These are phyloP conservation scores for Hymenoscyphus scutula DNA, from an alignment of 2,329 filamentous ascomycete species.

Conservation along the genomic window DNA sequence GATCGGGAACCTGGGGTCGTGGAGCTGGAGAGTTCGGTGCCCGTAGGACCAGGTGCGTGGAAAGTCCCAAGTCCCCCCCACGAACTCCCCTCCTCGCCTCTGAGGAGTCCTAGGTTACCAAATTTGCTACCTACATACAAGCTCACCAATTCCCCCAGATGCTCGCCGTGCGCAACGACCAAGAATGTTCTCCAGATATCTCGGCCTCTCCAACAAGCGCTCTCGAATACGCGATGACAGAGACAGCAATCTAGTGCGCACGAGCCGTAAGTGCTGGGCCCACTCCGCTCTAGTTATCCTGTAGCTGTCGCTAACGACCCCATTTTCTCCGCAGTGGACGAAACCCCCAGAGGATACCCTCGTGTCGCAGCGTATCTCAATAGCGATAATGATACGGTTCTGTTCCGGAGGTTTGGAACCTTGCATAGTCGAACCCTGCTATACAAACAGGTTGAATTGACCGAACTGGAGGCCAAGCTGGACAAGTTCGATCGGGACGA, in stretches of 20 bases:
- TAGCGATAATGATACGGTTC: slow-evolving; percentile 39
- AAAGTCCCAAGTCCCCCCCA: too few relatives aligned
- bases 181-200: neutral
- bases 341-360: slow-evolving; percentile 35
- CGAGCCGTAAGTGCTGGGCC: neutral
- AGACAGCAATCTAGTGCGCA: neutral
- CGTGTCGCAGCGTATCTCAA: slow-evolving; percentile 38
- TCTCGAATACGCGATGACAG: slow-evolving; percentile 3
- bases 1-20: too few relatives aligned
- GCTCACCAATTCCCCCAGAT: neutral
- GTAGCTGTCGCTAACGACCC: too few relatives aligned
- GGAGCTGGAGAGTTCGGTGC: too few relatives aligned
- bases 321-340: slow-evolving; percentile 6
- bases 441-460: slow-evolving; percentile 14
- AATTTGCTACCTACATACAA: neutral
- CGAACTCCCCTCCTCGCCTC: too few relatives aligned
- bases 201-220: neutral
- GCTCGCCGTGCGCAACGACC: neutral
- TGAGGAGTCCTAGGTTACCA: neutral
- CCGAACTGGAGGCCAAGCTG: slow-evolving; percentile 9
- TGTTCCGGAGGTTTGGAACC: slow-evolving; percentile 41
- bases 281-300: neutral
- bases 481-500: slow-evolving; percentile 9
- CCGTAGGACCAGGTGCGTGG: too few relatives aligned
- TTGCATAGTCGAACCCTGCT: slow-evolving; percentile 37